These are phyloP conservation scores for Corylus americana DNA, from an alignment of 306 rosid species.

Conservation along the genomic window DNA sequence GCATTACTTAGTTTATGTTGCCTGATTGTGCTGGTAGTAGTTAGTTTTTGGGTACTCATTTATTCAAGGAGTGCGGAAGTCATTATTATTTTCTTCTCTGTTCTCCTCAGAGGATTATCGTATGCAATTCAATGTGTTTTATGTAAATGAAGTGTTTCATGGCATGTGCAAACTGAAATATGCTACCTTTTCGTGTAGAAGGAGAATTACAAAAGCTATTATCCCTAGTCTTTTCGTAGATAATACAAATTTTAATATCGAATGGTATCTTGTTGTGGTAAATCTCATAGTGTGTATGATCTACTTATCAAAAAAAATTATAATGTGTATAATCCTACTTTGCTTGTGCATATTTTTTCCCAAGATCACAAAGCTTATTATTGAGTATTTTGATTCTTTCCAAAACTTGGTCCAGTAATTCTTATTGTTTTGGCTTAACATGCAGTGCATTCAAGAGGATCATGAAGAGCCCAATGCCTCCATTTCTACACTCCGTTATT, in stretches of 20 bases:
- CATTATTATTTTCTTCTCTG: not conserved
- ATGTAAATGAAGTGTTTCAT: not conserved
- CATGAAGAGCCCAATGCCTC: slow-evolving; percentile 28
- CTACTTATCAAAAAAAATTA: too few species aligned
- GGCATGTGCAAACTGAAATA: not conserved
- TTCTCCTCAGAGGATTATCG: not conserved
- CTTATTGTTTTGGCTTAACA: slow-evolving; percentile 16
- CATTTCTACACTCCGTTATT: slow-evolving; percentile 35
- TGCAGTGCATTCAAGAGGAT: slow-evolving; percentile 54
- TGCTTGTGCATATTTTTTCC: not conserved
- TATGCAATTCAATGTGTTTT: not conserved
- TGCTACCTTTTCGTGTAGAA: not conserved
- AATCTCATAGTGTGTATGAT: not conserved
- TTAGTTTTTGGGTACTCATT: not conserved
- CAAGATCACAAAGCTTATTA: not conserved
- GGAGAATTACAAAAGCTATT: not conserved
- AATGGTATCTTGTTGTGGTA: not conserved
- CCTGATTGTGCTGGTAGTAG: not conserved
- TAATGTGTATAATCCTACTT: not conserved
- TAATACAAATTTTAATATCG: not conserved
- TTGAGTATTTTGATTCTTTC: slow-evolving; percentile 4
- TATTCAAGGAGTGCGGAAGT: not conserved
- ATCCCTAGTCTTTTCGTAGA: not conserved
- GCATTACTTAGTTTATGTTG: not conserved
- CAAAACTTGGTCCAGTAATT: not conserved